Conservation (phyloP, 495 filamentous ascomycete species). For the Clavariopsis aquatica region DNA sequence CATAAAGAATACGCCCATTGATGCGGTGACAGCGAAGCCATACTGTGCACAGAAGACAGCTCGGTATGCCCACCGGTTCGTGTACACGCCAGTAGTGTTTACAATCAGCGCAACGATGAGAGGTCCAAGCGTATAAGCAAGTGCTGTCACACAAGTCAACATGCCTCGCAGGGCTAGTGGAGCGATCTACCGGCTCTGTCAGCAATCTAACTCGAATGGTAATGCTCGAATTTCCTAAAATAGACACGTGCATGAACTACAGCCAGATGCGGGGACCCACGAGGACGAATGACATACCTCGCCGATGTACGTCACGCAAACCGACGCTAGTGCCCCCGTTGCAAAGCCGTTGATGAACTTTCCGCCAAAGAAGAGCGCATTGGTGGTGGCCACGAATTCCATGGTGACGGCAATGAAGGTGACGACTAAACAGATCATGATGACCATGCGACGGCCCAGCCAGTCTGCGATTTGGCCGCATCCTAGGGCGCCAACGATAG, state of each 20-base stretch:
- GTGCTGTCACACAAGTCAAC: neutral
- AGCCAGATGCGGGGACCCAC: neutral
- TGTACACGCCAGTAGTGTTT: constrained; percentile 2
- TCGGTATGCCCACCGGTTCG: constrained; percentile 1
- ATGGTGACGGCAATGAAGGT: constrained; percentile 1
- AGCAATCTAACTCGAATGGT: too few relatives aligned
- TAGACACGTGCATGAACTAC: neutral
- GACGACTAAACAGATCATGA: constrained; percentile 1
- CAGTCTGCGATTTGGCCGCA: constrained; percentile 1
- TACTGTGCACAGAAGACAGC: constrained; percentile 1
- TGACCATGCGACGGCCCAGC: neutral
- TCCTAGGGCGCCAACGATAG: neutral
- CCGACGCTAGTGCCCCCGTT: neutral
- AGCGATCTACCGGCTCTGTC: neutral
- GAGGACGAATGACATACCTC: neutral
- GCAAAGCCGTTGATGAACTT: constrained; percentile 7
- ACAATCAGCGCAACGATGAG: neutral
- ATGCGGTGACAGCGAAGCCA: neutral
- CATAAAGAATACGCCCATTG: constrained; percentile 8
- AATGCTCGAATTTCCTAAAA: neutral
- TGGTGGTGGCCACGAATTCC: constrained; percentile 1
- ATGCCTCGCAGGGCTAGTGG: neutral
- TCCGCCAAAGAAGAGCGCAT: constrained; percentile 4
- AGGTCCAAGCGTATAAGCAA: constrained; percentile 2
- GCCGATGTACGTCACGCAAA: constrained; percentile 4